Base-by-base conservation (phyloP, 805 yeast genomes). In the Candida suzukii region DNA sequence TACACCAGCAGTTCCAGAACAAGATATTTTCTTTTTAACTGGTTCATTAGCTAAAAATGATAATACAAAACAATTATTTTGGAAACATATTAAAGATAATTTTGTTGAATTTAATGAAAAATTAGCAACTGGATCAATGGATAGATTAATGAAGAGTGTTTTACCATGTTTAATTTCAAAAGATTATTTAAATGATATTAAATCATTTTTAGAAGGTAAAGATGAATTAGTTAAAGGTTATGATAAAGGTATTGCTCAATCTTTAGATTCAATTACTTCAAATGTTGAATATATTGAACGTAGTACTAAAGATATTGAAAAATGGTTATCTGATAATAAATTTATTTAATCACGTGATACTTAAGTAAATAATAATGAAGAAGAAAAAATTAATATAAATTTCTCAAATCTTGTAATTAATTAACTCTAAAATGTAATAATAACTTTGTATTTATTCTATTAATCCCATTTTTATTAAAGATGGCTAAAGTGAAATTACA, bases 11-110 rank as follows among this genome's bases (percentile, higher is more conserved):
- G 67, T 79, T 27, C 76, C 77, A 0, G 67, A 67, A 24, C 81
- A 80, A 81, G 83, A 80, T 51, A 65, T 73, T 19, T 75, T 73
- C 50, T 74, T 71, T 51, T 60, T 79, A 38, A 71, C 73, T 3
- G 56, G 53, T 11, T 57, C 74, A 24, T 62, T 80, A 31, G 67
- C 74, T 18, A 49, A 58, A 12, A 80, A 80, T 54, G 45, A 68
- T 6, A 51, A 49, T 12, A 63, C 74, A 1, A 68, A 76, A 37
- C 56, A 59, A 38, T 45, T 47, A 37, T 70, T 72, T 47, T 76
- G 83, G 81, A 45, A 59, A 5, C 78, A 60, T 48, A 66, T 78
- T 60, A 66, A 70, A 46, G 50, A 49, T 10, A 69, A 78, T 55
- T 80, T 76, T 64, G 60, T 55, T 19, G 53, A 43, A 11, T 63